Evolutionary conservation across 2,329 filamentous ascomycete species (phyloP).

Genomic region (Whalleya microplaca): DNA sequence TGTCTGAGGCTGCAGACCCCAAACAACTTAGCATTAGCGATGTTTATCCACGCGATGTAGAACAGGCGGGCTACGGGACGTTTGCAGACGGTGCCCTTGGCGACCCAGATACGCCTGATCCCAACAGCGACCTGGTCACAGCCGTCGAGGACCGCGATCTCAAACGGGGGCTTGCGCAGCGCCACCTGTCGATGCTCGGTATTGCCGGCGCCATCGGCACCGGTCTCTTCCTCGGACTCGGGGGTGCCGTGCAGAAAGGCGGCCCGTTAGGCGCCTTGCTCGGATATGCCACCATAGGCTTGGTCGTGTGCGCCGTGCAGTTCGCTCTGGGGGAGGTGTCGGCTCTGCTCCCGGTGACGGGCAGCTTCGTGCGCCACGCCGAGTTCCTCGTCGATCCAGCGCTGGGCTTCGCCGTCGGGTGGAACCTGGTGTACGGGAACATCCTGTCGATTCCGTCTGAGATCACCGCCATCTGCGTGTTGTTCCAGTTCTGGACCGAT

Average conservation of each 20-base stretch:
- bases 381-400: slow-evolving; percentile 65
- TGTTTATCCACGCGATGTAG: neutral
- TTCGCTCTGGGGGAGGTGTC: slow-evolving; percentile 64
- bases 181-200: slow-evolving; percentile 65
- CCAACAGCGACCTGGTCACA: slow-evolving; percentile 49
- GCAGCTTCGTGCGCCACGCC: slow-evolving; percentile 63
- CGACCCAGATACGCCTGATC: neutral
- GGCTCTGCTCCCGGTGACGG: slow-evolving; percentile 64
- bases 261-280: slow-evolving; percentile 53
- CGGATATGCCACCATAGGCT: slow-evolving; percentile 59
- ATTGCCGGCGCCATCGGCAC: slow-evolving; percentile 66
- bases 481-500: slow-evolving; percentile 67
- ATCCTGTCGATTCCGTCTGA: slow-evolving; percentile 60
- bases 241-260: slow-evolving; percentile 55
- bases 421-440: slow-evolving; percentile 60
- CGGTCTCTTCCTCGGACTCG: slow-evolving; percentile 63
- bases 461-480: slow-evolving; percentile 64
- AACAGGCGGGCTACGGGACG: neutral
- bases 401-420: slow-evolving; percentile 58
- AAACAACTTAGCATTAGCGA: neutral
- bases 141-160: slow-evolving; percentile 53
- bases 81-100: neutral
- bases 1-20: too few species aligned
- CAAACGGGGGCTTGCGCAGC: slow-evolving; percentile 53
- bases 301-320: slow-evolving; percentile 61